Evolutionary conservation across 1,284 basidiomycete genomes (phyloP).

Genomic region (Microbotryomycetes sp.): DNA sequence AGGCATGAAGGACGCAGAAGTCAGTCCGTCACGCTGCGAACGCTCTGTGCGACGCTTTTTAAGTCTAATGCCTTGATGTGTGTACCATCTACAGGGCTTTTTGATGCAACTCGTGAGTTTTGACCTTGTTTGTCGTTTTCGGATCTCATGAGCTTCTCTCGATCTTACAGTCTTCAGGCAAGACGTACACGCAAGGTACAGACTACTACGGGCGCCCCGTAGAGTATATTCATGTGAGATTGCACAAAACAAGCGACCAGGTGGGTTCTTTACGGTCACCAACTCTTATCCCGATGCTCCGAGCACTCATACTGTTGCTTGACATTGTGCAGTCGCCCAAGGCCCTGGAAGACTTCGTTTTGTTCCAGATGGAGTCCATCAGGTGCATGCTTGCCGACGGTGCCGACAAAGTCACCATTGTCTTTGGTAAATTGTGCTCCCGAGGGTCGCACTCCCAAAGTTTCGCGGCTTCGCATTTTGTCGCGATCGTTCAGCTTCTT

Average conservation of each 20-base stretch:
- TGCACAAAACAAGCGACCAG: constrained; percentile 34
- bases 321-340: constrained; percentile 37
- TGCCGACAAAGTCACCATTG: constrained; percentile 41
- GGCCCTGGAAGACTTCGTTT: constrained; percentile 42
- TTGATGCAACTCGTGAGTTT: constrained; percentile 38
- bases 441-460: too few relatives aligned
- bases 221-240: constrained; percentile 33
- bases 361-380: constrained; percentile 42
- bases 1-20: constrained; percentile 39
- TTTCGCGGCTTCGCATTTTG: background rate
- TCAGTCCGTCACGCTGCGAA: too few relatives aligned
- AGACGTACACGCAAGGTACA: constrained; percentile 42
- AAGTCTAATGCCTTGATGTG: too few relatives aligned
- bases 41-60: too few relatives aligned
- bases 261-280: constrained; percentile 26
- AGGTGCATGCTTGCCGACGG: constrained; percentile 40
- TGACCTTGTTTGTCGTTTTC: too few relatives aligned
- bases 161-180: constrained; percentile 32
- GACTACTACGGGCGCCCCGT: constrained; percentile 42
- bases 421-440: background rate
- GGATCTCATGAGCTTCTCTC: constrained; percentile 1
- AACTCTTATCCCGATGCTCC: too few relatives aligned
- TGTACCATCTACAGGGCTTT: too few relatives aligned
- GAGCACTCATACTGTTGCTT: background rate
- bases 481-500: background rate